Base-by-base conservation (phyloP, 1,139 yeast genomes). In the Pichia sp. region DNA sequence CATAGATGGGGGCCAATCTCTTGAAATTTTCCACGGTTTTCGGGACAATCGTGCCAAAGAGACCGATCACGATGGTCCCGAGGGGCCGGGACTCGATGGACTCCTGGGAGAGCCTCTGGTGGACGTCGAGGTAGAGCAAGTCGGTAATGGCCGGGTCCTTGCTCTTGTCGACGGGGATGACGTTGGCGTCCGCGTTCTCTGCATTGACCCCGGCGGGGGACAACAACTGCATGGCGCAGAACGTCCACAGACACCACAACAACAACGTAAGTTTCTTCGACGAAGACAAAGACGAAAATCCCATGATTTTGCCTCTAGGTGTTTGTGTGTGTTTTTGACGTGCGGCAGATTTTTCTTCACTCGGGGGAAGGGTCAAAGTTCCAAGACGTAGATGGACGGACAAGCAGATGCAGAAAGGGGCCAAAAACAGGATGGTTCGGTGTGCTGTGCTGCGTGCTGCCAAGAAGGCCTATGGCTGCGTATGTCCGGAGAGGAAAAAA, bases 41-140 rank as follows among this genome's bases (percentile, higher is more conserved):
- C 61, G 95, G 93, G 14, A 83, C 88, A n/a, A 81, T 80, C 1
- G 82, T 75, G 33, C 92, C 93, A 66, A 83, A 87, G 58, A 87
- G 72, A 0, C 92, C 93, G 63, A 87, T 73, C 58, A 82, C 80
- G 60, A 87, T 74, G 55, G 83, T 77, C 14, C 93, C 95, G 53
- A 85, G 68, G 3, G 40, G 7, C 75, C 65, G 45, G 76, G 58
- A 53, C 8, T 17, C 31, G 9, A 12, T n/a, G 5, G 31, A 16
- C 12, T 34, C 36, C 14, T 20, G 29, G 27, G 49, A 34, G 8
- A 31, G 9, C n/a, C 78, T 87, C 63, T 85, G 87, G 53, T 77
- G 72, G 52, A 87, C 71, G 58, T 81, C 84, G 64, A 86, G 81
- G 64, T 70, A 79, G 12, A 86, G 87, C 61, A 77, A 77, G 66